Base-by-base conservation (phyloP, 768 basidiomycete species). In the Tricholoma furcatifolium region DNA sequence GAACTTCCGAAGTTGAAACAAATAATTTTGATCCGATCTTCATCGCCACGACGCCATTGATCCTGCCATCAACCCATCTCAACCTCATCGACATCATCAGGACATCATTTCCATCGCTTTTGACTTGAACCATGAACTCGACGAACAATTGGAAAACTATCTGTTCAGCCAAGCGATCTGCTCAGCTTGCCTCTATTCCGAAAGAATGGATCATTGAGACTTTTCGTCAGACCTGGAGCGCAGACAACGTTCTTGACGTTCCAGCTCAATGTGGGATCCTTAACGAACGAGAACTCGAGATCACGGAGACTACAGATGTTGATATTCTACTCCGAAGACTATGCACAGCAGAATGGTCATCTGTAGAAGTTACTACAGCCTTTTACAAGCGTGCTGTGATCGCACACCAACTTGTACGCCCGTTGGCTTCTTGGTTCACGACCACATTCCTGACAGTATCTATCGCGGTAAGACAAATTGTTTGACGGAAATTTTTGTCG, bases 321-420 rank as follows among this genome's bases (percentile, higher is more conserved):
- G 63, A 62, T 40, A 35, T 58, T 31, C 45, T 87, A 5, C 69
- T 86, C 8, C 47, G 68, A 36, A 81, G 75, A 44, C 65, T 88
- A 7, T 74, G 72, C 20, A 64, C 58, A 0, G 70, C 69, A 2
- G 65, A 74, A 51, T 85, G 80, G 79, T 73, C 81, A 1, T 75
- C 83, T 1, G 76, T 81, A 2, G 76, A 79, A 18, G 84, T 86
- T 6, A 81, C 81, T 0, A 76, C 68, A 0, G 84, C 85, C 0
- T 87, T 81, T 64, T 83, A 77, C 65, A 86, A 87, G 63, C 72
- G 85, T 7, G 87, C 87, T 1, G 75, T 84, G 31, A 63, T 88
- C 24, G 85, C 85, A 2, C 85, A 89, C 11, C 85, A 87, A 62
- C 66, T 87, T 27, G 83, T 85, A 58, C 57, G 74, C 60, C 38